Evolutionary conservation across 495 filamentous ascomycete genomes (phyloP), one percentile per base, ranked within the genome.

Genomic region (Haplographium delicatum): DNA sequence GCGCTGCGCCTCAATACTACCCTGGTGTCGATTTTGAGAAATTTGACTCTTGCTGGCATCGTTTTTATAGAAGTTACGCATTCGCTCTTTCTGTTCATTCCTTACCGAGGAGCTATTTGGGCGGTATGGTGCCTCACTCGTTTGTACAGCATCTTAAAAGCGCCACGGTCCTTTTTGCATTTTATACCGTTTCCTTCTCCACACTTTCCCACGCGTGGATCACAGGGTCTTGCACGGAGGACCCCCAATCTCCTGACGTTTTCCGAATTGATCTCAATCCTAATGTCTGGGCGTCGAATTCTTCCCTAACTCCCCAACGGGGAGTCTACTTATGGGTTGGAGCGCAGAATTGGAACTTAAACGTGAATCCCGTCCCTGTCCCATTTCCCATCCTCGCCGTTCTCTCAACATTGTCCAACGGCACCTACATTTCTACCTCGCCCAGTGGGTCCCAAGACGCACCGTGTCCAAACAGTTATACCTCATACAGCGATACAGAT

Each of bases 81-180:
- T 31, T 31, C 28, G 13, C 35, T 1, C 4, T 4, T 39, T 5
- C 22, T 39, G 16, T 19, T 19, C 35, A 5, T 19, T 19, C 6
- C 18, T 39, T n/a, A n/a, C n/a, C n/a, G n/a, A n/a, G n/a, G n/a
- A n/a, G n/a, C n/a, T 31, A 31, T 43, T 23, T 43, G 16, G 39
- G 39, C 39, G 22, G 9, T 22, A 43, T 43, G 39, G 20, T 22
- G 26, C 26, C 39, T 24, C 39, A 43, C n/a, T 43, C 39, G 39
- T 43, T 43, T 26, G 0, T 18, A 2, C 7, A 5, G 24, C 39
- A 9, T 2, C 22, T 43, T 13, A 7, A 31, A 31, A 31, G 15
- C 0, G 39, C 16, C 39, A 43, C 26, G 35, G 13, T 8, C 4
- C 13, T 43, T 26, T 43, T 13, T 43, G 23, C 9, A 1, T 43